Conservation (phyloP, 345 rosid genomes). For the Populus ilicifolia region DNA sequence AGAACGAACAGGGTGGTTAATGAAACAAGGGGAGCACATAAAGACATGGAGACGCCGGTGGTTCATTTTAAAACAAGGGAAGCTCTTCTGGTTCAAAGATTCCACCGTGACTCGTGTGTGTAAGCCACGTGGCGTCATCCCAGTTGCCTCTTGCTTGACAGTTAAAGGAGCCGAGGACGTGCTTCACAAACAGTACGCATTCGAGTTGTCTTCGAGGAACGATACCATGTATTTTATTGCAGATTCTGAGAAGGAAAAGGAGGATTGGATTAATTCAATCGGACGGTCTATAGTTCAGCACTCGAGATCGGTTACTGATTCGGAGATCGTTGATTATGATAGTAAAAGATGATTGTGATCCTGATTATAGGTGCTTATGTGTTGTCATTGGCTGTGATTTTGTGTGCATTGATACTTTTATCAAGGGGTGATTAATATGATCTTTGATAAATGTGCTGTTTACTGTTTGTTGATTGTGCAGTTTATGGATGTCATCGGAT, state of each 20-base stretch:
- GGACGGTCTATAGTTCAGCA: conserved; percentile 72
- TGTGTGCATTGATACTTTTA: neutral
- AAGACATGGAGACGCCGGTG: conserved; percentile 77
- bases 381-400: neutral
- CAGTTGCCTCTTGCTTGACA: conserved; percentile 56
- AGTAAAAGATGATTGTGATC: conserved; percentile 20
- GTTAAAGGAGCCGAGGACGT: conserved; percentile 74
- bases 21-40: conserved; percentile 67
- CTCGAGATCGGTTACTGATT: conserved; percentile 66
- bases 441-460: neutral
- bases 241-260: conserved; percentile 70
- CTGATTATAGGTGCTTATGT: neutral
- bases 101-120: conserved; percentile 49
- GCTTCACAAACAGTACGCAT: conserved; percentile 56
- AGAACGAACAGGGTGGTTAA: conserved; percentile 65
- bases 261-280: conserved; percentile 78
- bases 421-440: neutral
- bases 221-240: conserved; percentile 69
- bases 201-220: conserved; percentile 51
- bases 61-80: conserved; percentile 71
- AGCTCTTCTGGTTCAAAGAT: conserved; percentile 75
- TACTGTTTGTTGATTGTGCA: neutral
- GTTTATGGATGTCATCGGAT: neutral
- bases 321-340: conserved; percentile 64
- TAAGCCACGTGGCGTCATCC: conserved; percentile 59